These are phyloP conservation scores for Rhodotorula paludigena DNA, from an alignment of 768 basidiomycete genomes.

Conservation along the genomic window DNA sequence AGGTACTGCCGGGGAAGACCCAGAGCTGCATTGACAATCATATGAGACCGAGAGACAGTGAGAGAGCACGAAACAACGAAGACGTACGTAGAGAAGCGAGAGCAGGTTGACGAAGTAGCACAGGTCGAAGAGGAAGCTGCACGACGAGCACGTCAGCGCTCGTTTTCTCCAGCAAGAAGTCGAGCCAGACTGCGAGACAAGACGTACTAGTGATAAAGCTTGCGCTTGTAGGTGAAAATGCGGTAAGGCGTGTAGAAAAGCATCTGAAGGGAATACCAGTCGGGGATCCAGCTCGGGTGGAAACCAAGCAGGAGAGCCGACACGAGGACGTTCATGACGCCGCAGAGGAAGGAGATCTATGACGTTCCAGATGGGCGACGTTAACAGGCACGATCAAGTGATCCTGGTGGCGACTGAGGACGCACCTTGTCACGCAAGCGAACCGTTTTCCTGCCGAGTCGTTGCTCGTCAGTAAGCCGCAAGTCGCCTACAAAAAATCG, in stretches of 20 bases:
- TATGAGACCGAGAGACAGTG: neutral
- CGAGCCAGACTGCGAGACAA: no score
- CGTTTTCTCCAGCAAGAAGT: no score
- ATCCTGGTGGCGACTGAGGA: neutral
- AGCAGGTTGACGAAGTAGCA: slow-evolving; percentile 93
- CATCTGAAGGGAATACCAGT: slow-evolving; percentile 74
- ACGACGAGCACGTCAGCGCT: neutral
- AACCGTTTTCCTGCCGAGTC: slow-evolving; percentile 58
- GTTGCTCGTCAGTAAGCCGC: slow-evolving; percentile 1
- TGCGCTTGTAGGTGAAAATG: slow-evolving; percentile 80
- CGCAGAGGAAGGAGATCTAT: slow-evolving; percentile 76
- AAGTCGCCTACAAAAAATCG: no score
- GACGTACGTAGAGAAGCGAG: slow-evolving; percentile 64
- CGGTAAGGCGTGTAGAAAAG: slow-evolving; percentile 76
- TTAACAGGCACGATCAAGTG: no score
- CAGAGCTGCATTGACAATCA: slow-evolving; percentile 55
- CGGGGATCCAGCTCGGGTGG: slow-evolving; percentile 76
- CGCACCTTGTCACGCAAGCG: slow-evolving; percentile 65
- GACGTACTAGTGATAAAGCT: slow-evolving; percentile 91
- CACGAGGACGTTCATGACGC: slow-evolving; percentile 75
- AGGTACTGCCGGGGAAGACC: slow-evolving; percentile 70
- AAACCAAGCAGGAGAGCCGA: slow-evolving; percentile 83
- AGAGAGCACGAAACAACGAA: neutral
- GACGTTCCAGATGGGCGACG: neutral
- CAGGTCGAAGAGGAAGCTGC: slow-evolving; percentile 43